Percentiles rank a stretch among this genome's conserved stretches.
phyloP scores from a whole-genome alignment of 768 basidiomycete species.

The Mycena vulgaris region DNA sequence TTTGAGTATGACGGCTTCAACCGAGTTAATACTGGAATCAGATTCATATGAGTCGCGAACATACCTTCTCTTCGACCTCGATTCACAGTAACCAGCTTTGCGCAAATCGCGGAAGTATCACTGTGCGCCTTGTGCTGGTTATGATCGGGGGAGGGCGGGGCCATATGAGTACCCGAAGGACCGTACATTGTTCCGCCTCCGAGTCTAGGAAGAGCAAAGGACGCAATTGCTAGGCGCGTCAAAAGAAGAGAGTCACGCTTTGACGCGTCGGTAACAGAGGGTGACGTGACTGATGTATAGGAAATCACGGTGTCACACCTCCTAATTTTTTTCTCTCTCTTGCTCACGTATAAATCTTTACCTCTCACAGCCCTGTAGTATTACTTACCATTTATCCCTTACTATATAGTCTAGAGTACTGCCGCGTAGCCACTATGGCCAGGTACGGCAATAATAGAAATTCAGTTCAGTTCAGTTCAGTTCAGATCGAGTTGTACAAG shows the following conservation, averaged over 20 bases:
- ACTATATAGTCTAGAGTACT: too few species aligned
- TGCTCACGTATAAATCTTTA: too few species aligned
- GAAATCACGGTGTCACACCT: too few species aligned
- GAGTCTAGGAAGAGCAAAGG: background rate
- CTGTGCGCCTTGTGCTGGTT: background rate
- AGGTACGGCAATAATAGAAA: too few species aligned
- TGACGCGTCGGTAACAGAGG: background rate
- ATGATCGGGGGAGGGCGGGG: conserved; percentile 1
- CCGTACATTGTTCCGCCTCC: conserved; percentile 3
- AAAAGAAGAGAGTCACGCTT: background rate
- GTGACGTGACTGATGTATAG: background rate
- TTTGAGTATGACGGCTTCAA: conserved; percentile 70
- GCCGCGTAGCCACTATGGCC: too few species aligned
- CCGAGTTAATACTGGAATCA: background rate
- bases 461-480: too few species aligned
- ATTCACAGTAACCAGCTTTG: conserved; percentile 76
- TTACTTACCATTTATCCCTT: too few species aligned
- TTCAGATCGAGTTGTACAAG: background rate
- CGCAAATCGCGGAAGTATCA: conserved; percentile 65
- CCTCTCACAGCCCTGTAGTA: too few species aligned
- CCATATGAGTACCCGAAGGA: background rate
- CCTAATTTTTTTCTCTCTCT: too few species aligned
- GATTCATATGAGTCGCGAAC: background rate
- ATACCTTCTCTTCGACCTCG: conserved; percentile 79
- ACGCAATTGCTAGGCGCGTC: background rate